Evolutionary conservation across 225 moss, liverwort and hornwort species (phyloP).

Genomic region (Straminergon stramineum): DNA sequence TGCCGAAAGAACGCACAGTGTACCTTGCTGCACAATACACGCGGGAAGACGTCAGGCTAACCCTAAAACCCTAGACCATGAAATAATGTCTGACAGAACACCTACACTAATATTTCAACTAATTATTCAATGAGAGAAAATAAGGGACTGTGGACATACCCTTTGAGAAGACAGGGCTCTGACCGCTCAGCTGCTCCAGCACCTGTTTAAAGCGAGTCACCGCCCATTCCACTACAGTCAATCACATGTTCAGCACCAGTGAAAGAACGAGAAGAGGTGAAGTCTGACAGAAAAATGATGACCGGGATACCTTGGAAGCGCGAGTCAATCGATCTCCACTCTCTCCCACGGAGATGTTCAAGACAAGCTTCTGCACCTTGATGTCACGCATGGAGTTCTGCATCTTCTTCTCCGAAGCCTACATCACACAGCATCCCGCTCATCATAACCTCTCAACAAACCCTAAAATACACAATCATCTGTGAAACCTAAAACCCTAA

Average conservation of each 20-base stretch:
- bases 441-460: not conserved
- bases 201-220: constrained; percentile 1
- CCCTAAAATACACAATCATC: not conserved
- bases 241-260: no score
- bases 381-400: constrained; percentile 36
- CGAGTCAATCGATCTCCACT: constrained; percentile 44
- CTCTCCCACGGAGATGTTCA: constrained; percentile 45
- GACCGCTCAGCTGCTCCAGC: constrained; percentile 35
- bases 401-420: constrained; percentile 45
- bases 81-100: no score
- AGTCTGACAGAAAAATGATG: not conserved
- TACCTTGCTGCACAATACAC: constrained; percentile 17
- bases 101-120: not conserved
- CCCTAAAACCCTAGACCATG: not conserved
- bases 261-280: not conserved
- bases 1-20: constrained; percentile 39
- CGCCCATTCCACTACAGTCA: not conserved
- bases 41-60: not conserved
- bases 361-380: constrained; percentile 39
- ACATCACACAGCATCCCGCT: not conserved
- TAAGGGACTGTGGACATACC: not conserved
- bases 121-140: not conserved
- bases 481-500: not conserved
- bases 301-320: constrained; percentile 22
- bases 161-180: constrained; percentile 35